phyloP scores from a whole-genome alignment of 176 grass and related monocot genomes.

The Hsuehochloa calcarea region DNA sequence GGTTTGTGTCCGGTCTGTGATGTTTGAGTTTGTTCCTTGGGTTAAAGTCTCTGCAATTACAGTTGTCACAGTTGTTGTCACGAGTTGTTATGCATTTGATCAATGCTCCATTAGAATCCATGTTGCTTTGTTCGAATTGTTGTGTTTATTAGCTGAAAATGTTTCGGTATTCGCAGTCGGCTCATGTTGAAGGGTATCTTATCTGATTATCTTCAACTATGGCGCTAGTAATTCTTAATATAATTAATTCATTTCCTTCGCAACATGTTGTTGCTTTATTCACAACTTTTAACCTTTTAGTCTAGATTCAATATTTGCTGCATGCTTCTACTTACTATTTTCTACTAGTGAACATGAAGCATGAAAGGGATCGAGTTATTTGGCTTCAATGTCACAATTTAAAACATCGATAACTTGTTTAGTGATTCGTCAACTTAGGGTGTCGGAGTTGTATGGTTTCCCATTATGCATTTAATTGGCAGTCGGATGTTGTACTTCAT shows the following conservation, averaged over 20 bases:
- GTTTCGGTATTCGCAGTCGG: neutral
- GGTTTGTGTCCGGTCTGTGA: neutral
- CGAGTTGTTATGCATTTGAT: neutral
- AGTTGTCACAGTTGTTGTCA: neutral
- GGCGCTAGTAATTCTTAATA: neutral
- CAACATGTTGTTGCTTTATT: conserved; percentile 7
- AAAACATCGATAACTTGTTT: conserved; percentile 6
- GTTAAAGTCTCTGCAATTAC: neutral
- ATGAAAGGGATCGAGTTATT: neutral
- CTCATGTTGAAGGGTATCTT: neutral
- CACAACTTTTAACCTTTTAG: neutral
- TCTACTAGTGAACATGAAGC: neutral
- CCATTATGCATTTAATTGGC: conserved; percentile 30
- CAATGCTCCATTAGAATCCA: neutral
- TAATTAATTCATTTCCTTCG: neutral
- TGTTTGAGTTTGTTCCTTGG: conserved; percentile 1
- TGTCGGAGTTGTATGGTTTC: neutral
- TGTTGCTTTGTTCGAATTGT: neutral
- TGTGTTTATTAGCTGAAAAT: neutral
- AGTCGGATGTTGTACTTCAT: conserved; percentile 28
- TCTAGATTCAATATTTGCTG: conserved; percentile 14
- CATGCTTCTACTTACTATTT: neutral
- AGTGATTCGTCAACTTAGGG: neutral
- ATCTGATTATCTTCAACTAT: neutral
- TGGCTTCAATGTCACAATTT: conserved; percentile 14